Conservation (phyloP, 768 basidiomycete genomes). For the Pleurotus citrinopileatus region DNA sequence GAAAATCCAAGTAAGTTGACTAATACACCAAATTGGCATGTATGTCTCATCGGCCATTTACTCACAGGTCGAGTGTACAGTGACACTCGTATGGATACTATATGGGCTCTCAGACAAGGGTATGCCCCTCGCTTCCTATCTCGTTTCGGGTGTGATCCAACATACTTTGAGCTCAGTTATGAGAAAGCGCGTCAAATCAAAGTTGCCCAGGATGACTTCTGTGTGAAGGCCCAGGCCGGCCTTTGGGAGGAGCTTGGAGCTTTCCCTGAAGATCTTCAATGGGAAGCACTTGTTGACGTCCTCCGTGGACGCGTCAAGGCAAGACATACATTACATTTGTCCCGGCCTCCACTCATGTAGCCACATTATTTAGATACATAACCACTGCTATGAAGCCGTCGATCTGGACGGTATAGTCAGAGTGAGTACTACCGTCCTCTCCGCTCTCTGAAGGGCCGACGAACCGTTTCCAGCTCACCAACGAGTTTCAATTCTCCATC, state of each 20-base stretch:
- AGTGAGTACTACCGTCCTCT: conserved; percentile 41
- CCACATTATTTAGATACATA: conserved; percentile 42
- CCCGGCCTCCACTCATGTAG: not conserved
- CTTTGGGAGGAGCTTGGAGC: conserved; percentile 42
- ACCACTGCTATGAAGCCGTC: conserved; percentile 71
- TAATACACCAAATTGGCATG: no score
- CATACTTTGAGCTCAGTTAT: conserved; percentile 36
- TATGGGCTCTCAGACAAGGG: conserved; percentile 67
- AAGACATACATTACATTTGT: not conserved
- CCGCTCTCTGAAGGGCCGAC: not conserved
- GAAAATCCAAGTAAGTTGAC: conserved; percentile 56
- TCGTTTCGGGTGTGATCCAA: not conserved
- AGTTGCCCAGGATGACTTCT: conserved; percentile 66
- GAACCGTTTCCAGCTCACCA: conserved; percentile 54
- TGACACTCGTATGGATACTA: conserved; percentile 64
- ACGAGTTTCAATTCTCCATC: conserved; percentile 86
- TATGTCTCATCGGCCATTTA: not conserved
- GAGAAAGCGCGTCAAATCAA: conserved; percentile 66
- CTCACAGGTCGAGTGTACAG: conserved; percentile 28
- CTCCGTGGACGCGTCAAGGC: conserved; percentile 86
- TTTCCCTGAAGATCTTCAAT: conserved; percentile 73
- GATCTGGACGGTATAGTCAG: conserved; percentile 70
- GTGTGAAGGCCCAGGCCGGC: conserved; percentile 42
- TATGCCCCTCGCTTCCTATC: conserved; percentile 25
- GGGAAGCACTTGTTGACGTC: conserved; percentile 80